phyloP scores from a whole-genome alignment of 495 filamentous ascomycete species.

The Patellaria atrata region DNA sequence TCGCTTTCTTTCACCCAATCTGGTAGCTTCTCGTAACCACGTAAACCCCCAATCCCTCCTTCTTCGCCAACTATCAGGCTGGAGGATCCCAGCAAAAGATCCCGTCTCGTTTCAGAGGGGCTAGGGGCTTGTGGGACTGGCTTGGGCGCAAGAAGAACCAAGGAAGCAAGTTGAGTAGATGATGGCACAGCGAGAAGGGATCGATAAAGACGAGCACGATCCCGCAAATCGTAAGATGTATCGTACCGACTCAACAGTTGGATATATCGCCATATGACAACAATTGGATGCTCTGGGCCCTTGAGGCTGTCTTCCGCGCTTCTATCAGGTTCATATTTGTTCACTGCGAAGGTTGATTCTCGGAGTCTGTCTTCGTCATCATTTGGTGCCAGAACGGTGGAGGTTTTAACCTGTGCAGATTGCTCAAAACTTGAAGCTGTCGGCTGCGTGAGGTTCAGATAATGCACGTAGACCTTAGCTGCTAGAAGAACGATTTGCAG shows the following conservation, averaged over 20 bases:
- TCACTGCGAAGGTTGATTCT: too few species aligned
- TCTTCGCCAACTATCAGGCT: conserved; percentile 71
- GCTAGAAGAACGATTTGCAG: conserved; percentile 82
- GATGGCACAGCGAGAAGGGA: conserved; percentile 60
- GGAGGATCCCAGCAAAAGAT: conserved; percentile 64
- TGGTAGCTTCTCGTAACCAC: conserved; percentile 64
- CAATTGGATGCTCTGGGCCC: conserved; percentile 40
- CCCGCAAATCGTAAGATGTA: conserved; percentile 85
- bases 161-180: conserved; percentile 68
- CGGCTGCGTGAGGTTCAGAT: conserved; percentile 45
- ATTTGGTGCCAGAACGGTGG: conserved; percentile 7
- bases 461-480: conserved; percentile 86
- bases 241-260: conserved; percentile 80
- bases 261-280: conserved; percentile 69
- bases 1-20: conserved; percentile 70
- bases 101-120: conserved; percentile 65
- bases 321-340: conserved; percentile 31
- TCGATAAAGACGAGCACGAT: conserved; percentile 77
- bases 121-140: conserved; percentile 77
- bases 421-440: too few species aligned
- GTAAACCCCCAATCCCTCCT: conserved; percentile 50
- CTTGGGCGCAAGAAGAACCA: conserved; percentile 86
- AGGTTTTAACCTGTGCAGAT: conserved; percentile 12
- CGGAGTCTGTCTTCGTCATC: conserved; percentile 11
- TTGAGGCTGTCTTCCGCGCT: neutral